Conservation (phyloP, 805 yeast species). For the Saccharomycopsis fodiens region DNA sequence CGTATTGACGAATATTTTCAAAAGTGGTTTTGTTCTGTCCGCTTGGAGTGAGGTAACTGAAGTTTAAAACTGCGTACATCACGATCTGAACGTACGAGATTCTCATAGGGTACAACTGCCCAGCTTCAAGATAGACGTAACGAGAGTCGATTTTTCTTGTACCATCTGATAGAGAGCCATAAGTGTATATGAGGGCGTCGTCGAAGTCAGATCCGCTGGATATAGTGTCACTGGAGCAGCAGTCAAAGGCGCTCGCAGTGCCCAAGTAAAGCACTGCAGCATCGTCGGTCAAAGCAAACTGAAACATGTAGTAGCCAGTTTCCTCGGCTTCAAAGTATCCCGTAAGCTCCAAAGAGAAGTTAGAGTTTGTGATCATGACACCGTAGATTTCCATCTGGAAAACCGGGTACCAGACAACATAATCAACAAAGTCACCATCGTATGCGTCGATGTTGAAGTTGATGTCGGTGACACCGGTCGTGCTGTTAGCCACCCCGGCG, state of each 20-base stretch:
- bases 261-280: constrained; percentile 27
- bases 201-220: constrained; percentile 12
- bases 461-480: background rate
- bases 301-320: constrained; percentile 27
- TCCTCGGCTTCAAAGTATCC: constrained; percentile 25
- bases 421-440: background rate
- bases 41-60: constrained; percentile 1
- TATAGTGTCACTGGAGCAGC: constrained; percentile 24
- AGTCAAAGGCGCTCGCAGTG: constrained; percentile 26
- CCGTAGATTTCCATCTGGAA: background rate
- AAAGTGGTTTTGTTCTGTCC: constrained; percentile 3
- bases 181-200: constrained; percentile 6
- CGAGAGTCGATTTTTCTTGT: constrained; percentile 15
- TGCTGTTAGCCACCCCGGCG: background rate
- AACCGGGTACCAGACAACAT: background rate
- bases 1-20: background rate
- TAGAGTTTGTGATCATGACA: constrained; percentile 21
- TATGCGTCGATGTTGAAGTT: background rate
- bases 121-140: constrained; percentile 1
- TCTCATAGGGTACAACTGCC: background rate
- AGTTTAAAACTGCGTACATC: background rate
- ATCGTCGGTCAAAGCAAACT: constrained; percentile 27
- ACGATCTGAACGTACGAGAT: background rate
- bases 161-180: background rate
- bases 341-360: constrained; percentile 23